Evolutionary conservation across 345 rosid genomes (phyloP).

Genomic region (Eucalyptus regnans): DNA sequence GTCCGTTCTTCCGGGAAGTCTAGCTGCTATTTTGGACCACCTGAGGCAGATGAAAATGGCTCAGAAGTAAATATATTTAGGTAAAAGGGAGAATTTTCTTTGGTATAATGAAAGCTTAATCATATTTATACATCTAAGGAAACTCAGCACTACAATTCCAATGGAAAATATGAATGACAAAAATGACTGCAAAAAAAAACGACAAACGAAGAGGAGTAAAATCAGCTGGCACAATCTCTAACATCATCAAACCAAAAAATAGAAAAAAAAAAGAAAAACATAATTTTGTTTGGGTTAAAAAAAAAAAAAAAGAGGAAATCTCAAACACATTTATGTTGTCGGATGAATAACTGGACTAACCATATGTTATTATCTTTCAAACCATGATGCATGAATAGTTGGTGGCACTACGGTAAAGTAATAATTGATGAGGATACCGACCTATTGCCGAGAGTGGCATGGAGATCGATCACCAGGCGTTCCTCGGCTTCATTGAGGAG

Average conservation of each 20-base stretch:
- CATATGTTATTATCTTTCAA: neutral
- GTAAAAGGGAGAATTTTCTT: neutral
- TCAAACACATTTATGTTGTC: neutral
- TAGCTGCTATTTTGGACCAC: constrained; percentile 96
- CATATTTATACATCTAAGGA: neutral
- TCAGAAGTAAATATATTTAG: neutral
- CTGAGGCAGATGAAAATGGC: constrained; percentile 9
- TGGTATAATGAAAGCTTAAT: neutral
- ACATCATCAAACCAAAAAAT: neutral
- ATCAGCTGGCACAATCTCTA: neutral
- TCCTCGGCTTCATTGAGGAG: constrained; percentile 65
- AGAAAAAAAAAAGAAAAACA: neutral
- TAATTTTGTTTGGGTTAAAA: neutral
- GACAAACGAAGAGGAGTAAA: neutral
- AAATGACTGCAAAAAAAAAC: neutral
- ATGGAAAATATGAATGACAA: neutral
- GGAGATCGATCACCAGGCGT: constrained; percentile 66
- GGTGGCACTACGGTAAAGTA: neutral
- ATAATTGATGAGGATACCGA: neutral
- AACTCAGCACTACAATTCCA: neutral
- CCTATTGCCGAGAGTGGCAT: constrained; percentile 74
- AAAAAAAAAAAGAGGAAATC: neutral
- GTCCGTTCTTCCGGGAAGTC: constrained; percentile 90
- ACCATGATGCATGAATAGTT: neutral
- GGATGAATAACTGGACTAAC: neutral